These are phyloP conservation scores for Aspergillus brunneoviolaceus DNA, from an alignment of 2,329 filamentous ascomycete genomes.

Conservation along the genomic window DNA sequence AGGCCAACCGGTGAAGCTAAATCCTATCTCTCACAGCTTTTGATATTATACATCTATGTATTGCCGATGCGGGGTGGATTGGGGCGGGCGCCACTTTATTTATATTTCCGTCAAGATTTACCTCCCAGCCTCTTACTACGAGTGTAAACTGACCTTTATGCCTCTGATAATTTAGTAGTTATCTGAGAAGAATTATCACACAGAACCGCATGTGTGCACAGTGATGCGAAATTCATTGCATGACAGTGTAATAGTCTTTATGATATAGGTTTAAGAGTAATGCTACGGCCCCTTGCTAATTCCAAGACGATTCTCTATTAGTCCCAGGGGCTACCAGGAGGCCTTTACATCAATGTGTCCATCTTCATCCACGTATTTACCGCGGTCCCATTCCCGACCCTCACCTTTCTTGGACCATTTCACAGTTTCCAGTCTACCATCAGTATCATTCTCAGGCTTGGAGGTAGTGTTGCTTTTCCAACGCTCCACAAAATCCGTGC, in stretches of 20 bases:
- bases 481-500: conserved; percentile 68
- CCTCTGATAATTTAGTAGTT: no score
- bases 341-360: conserved; percentile 53
- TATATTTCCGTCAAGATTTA: no score
- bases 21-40: no score
- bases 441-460: conserved; percentile 43
- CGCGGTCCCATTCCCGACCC: conserved; percentile 65
- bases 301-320: background rate
- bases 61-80: no score
- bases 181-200: no score
- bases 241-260: background rate
- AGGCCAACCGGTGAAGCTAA: no score
- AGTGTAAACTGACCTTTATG: no score
- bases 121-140: no score
- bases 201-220: no score
- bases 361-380: conserved; percentile 59
- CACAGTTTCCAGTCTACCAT: conserved; percentile 67
- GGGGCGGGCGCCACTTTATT: no score
- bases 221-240: no score
- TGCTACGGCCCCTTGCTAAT: background rate
- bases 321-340: conserved; percentile 43
- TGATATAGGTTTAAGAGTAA: background rate
- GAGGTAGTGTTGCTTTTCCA: conserved; percentile 66
- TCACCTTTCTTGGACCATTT: conserved; percentile 72
- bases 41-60: no score